Percentiles rank a stretch among this genome's conserved stretches.
These are phyloP conservation scores for Suhomyces sp. DNA, from an alignment of 805 yeast genomes.

Conservation along the genomic window DNA sequence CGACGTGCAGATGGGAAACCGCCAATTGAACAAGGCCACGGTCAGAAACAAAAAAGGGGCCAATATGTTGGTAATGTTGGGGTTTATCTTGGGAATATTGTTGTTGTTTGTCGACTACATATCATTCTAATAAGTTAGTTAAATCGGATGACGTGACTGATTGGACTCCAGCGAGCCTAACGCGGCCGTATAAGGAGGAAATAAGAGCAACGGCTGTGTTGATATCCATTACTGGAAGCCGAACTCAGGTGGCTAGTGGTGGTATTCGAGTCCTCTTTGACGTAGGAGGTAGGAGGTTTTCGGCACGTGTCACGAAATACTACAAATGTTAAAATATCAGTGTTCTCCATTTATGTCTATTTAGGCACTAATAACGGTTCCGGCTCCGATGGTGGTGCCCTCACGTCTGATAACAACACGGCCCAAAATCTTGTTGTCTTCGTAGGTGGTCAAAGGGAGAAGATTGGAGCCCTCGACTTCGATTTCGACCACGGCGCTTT, in stretches of 20 bases:
- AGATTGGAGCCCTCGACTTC: constrained; percentile 44
- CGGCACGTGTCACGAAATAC: too few relatives aligned
- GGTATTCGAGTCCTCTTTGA: too few relatives aligned
- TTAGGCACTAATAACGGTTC: constrained; percentile 30
- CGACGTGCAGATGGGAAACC: constrained; percentile 70
- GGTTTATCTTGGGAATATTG: constrained; percentile 54
- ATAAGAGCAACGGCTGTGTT: too few relatives aligned
- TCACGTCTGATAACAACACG: constrained; percentile 68
- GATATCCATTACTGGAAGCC: too few relatives aligned
- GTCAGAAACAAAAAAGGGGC: constrained; percentile 59
- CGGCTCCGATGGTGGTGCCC: constrained; percentile 69
- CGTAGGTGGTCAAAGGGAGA: constrained; percentile 52
- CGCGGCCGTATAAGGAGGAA: background rate
- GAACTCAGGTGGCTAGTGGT: too few relatives aligned
- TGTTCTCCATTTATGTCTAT: background rate
- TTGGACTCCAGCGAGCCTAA: background rate
- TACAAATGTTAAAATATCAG: too few relatives aligned
- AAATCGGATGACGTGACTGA: too few relatives aligned
- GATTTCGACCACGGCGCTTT: constrained; percentile 56
- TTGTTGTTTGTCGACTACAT: constrained; percentile 55
- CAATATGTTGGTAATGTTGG: constrained; percentile 50
- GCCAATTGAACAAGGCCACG: constrained; percentile 65
- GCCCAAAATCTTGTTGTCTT: constrained; percentile 52
- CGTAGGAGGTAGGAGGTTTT: too few relatives aligned
- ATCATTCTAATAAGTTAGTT: constrained; percentile 6